These are phyloP conservation scores for Hypericum androsaemum DNA, from an alignment of 345 rosid species.

Conservation along the genomic window DNA sequence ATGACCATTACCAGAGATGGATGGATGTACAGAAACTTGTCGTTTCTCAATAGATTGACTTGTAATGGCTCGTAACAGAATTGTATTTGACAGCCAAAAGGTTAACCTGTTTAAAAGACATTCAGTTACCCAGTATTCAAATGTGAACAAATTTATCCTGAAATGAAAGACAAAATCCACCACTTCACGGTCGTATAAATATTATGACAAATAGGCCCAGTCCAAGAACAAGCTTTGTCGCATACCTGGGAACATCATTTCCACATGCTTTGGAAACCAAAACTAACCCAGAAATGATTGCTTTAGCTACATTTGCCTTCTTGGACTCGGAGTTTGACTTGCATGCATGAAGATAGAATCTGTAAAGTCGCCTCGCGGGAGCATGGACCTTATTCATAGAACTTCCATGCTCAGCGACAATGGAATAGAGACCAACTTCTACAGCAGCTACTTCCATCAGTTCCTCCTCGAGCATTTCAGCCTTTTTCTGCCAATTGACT, in stretches of 20 bases:
- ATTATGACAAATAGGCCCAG: too few species aligned
- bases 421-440: constrained; percentile 79
- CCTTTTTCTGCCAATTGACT: constrained; percentile 33
- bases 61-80: constrained; percentile 60
- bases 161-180: too few species aligned
- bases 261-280: constrained; percentile 93
- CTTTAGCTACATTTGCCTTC: constrained; percentile 63
- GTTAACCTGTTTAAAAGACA: constrained; percentile 49
- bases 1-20: constrained; percentile 4
- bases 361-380: constrained; percentile 81
- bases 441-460: constrained; percentile 80
- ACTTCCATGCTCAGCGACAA: constrained; percentile 87
- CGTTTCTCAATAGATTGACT: constrained; percentile 33
- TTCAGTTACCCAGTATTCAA: constrained; percentile 4
- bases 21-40: constrained; percentile 11
- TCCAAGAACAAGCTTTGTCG: neutral
- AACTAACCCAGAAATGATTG: constrained; percentile 68
- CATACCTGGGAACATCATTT: constrained; percentile 83
- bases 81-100: constrained; percentile 86
- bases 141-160: too few species aligned
- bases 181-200: too few species aligned
- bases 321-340: constrained; percentile 37
- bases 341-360: constrained; percentile 77
- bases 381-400: constrained; percentile 74
- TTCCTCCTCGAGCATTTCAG: constrained; percentile 73